Evolutionary conservation across 257 asterid genomes (phyloP), one percentile per base, ranked within the genome.

Genomic region (Gentiana dahurica): DNA sequence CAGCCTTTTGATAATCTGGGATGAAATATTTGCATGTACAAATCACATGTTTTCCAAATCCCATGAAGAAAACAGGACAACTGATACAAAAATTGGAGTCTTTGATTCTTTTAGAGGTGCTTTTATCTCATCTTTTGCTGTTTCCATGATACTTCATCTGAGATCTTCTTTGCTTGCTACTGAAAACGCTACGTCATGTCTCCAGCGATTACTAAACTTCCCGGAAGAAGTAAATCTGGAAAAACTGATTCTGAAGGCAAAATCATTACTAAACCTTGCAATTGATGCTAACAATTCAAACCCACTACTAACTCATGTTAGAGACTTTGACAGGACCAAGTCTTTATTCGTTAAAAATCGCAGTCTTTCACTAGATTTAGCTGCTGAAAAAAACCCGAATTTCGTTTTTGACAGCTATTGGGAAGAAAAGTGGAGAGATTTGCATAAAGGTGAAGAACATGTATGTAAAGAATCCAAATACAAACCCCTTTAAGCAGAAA

Each of bases 351-450:
- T 24, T 24, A 75, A 92, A 61, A 81, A 81, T 47, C 89, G 83
- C 66, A 83, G 78, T 59, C 78, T 68, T 62, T 72, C 87, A 8
- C 60, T 77, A 8, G 95, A 81, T 75, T 65, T 77, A 59, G 68
- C 64, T 46, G 77, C 92, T 71, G 86, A 85, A 8, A 71, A 71
- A 66, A 79, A 80, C 62, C 94, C 89, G 63, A 73, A 50, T 57
- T 52, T 69, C 49, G 74, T 79, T 49, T 77, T 75, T 24, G 81
- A 83, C 60, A 83, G 87, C 79, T 89, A 89, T 73, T 89, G 97
- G 97, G 97, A 89, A 71, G 97, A 86, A 66, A 81, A 82, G 58
- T 89, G 97, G 95, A 80, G 89, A 68, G 87, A 74, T 71, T 34
- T 86, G 82, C 86, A 83, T 73, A 74, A 78, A 66, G 24, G 24